Conservation (phyloP, 495 filamentous ascomycete genomes). For the Tuber microsphaerosporum region DNA sequence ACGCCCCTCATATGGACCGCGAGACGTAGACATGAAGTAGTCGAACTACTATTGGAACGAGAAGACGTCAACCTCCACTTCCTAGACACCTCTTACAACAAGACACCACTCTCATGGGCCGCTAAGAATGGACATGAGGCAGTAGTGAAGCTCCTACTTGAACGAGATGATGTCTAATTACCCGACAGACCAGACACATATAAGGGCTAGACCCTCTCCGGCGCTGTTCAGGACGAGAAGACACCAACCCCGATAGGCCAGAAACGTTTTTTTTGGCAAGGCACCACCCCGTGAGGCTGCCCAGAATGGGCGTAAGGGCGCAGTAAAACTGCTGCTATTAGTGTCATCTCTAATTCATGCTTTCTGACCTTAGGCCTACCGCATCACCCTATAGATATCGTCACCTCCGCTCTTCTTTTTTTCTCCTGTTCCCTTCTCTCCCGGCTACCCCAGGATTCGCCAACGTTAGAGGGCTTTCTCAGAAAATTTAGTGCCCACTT, state of each 20-base stretch:
- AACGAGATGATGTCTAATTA: not conserved
- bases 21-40: not conserved
- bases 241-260: not conserved
- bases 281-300: not conserved
- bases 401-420: not conserved
- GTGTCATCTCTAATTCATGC: not conserved
- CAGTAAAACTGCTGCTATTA: not conserved
- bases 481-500: too few relatives aligned
- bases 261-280: not conserved
- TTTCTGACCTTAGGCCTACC: not conserved
- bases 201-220: not conserved
- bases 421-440: not conserved
- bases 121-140: not conserved
- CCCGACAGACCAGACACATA: not conserved
- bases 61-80: not conserved
- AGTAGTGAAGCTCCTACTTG: not conserved
- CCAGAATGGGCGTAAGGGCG: not conserved
- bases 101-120: not conserved
- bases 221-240: not conserved
- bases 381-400: not conserved
- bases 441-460: too few relatives aligned
- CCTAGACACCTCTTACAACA: not conserved
- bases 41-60: not conserved
- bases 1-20: not conserved
- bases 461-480: too few relatives aligned